Base-by-base conservation (phyloP, 352 stramenopile species). In the Pythium plurisporium region DNA sequence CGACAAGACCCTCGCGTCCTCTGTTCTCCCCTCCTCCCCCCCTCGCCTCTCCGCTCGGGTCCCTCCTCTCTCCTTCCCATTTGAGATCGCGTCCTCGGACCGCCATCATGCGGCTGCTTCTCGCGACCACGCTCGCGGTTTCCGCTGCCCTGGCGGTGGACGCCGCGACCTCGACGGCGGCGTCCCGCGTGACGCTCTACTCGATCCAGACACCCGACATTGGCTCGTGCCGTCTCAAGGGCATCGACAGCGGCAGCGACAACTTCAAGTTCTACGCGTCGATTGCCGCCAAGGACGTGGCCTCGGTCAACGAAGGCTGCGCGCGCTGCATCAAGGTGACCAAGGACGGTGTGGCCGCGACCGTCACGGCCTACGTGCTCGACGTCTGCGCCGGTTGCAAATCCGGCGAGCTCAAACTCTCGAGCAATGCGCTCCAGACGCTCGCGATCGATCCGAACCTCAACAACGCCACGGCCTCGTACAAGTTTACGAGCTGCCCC, bases 211-310 rank as follows among this genome's bases (percentile, higher is more conserved):
- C 79, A 51, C 68, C 82, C 22, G 72, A 77, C 57, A 80, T 74
- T 56, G 84, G 79, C 51, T 76, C 74, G 33, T 94, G 84, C 56
- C 82, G 80, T 12, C 71, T 94, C 43, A 79, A 88, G 62, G 76
- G 79, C 65, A 72, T 91, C 45, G 56, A 66, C 9, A 37, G 47
- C 4, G 58, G 55, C 46, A 87, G 73, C 49, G 79, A 83, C 55
- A 91, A 89, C 54, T 88, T 87, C 65, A 89, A 89, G 65, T 68
- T 76, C 54, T 94, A 89, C 66, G 84, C 80, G 43, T 90, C 79
- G 9, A 70, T 94, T 23, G 72, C 79, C 5, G 76, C 64, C 59
- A 79, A 79, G 46, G 73, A 88, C 60, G 62, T 69, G 48, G 43
- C 55, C 48, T 43, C 31, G 12, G 64, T 89, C 7, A 84, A 82